Conservation (phyloP, 345 rosid genomes). For the Nephelium lappaceum region DNA sequence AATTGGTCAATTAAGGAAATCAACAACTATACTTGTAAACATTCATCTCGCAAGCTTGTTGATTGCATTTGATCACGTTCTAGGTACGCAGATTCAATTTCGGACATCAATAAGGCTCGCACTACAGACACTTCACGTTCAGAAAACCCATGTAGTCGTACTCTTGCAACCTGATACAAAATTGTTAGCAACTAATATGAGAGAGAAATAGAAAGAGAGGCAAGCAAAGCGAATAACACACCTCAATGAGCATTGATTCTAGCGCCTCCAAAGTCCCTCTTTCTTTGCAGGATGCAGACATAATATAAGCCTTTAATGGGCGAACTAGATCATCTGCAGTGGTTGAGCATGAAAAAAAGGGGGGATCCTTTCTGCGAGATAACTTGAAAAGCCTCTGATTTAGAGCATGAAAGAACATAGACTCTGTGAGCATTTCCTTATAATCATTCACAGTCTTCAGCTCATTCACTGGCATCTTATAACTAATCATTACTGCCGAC, state of each 20-base stretch:
- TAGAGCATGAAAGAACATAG: slow-evolving; percentile 80
- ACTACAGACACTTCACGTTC: slow-evolving; percentile 86
- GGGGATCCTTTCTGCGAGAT: slow-evolving; percentile 77
- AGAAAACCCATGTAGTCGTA: slow-evolving; percentile 88
- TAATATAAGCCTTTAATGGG: slow-evolving; percentile 76
- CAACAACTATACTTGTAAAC: slow-evolving; percentile 60
- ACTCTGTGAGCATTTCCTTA: slow-evolving; percentile 72
- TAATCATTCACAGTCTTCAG: slow-evolving; percentile 83
- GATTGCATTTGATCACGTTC: slow-evolving; percentile 96
- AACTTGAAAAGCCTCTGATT: slow-evolving; percentile 87
- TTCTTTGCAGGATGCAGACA: slow-evolving; percentile 82
- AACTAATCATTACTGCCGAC: slow-evolving; percentile 91
- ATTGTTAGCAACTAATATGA: slow-evolving; percentile 4
- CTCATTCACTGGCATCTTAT: slow-evolving; percentile 69
- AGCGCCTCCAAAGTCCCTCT: slow-evolving; percentile 78
- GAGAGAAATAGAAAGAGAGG: slow-evolving; percentile 6
- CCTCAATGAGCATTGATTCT: slow-evolving; percentile 92
- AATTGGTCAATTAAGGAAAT: neutral
- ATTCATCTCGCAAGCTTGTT: slow-evolving; percentile 84
- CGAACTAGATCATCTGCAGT: slow-evolving; percentile 76
- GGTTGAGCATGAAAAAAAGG: slow-evolving; percentile 90
- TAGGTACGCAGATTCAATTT: slow-evolving; percentile 92
- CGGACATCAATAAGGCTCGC: slow-evolving; percentile 79
- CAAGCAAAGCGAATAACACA: slow-evolving; percentile 28
- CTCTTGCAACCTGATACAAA: slow-evolving; percentile 77